phyloP scores from a whole-genome alignment of 768 basidiomycete genomes.

The Jaapia argillacea region DNA sequence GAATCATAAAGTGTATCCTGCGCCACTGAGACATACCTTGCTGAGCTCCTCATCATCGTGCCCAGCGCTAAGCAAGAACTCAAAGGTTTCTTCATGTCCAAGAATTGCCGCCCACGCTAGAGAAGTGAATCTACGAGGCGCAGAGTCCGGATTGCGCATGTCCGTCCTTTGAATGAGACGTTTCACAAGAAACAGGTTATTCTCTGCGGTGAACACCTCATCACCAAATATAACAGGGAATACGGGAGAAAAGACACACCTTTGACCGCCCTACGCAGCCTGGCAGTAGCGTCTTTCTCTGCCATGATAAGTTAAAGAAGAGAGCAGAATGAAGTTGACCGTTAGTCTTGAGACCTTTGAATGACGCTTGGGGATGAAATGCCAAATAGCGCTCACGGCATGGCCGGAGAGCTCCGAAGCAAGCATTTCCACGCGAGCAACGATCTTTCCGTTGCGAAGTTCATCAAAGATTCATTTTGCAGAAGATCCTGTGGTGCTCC shows the following conservation, averaged over 20 bases:
- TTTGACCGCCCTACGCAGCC: constrained; percentile 74
- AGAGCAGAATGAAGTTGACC: too few species aligned
- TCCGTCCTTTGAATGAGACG: constrained; percentile 80
- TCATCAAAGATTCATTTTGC: too few species aligned
- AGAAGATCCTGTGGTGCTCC: too few species aligned
- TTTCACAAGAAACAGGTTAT: constrained; percentile 89
- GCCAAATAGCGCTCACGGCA: too few species aligned
- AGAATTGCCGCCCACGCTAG: constrained; percentile 87
- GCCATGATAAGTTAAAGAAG: constrained; percentile 45
- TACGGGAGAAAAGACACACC: constrained; percentile 34
- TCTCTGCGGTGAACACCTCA: constrained; percentile 42
- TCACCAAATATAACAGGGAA: background rate
- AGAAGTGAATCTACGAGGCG: constrained; percentile 69
- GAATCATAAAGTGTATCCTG: background rate
- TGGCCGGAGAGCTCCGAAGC: too few species aligned
- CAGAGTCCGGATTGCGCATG: constrained; percentile 84
- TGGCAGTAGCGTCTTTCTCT: constrained; percentile 68
- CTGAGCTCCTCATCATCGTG: constrained; percentile 93
- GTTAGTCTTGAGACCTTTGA: too few species aligned
- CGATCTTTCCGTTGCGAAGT: too few species aligned
- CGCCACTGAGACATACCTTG: constrained; percentile 44
- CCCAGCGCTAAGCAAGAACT: constrained; percentile 74
- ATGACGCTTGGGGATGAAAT: too few species aligned
- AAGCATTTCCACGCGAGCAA: too few species aligned
- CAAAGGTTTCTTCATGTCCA: constrained; percentile 88